phyloP scores from a whole-genome alignment of 768 basidiomycete genomes.

The Termitomyces sp. region DNA sequence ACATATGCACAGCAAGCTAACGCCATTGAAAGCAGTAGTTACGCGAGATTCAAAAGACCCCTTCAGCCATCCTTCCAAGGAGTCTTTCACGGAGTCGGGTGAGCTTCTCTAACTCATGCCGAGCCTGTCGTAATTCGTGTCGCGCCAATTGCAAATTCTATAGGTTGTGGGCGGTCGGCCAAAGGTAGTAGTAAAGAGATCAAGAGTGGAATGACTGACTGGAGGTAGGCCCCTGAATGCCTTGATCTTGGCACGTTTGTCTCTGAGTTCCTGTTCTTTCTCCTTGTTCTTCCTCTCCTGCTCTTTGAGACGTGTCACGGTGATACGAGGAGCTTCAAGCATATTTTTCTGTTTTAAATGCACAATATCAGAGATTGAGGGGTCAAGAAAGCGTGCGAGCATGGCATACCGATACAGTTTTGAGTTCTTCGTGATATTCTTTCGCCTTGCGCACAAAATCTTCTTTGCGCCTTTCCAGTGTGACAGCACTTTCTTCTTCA shows the following conservation, averaged over 20 bases:
- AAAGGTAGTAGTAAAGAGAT: not conserved
- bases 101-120: constrained; percentile 38
- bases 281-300: constrained; percentile 31
- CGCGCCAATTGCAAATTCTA: constrained; percentile 44
- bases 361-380: not conserved
- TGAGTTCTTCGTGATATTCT: constrained; percentile 38
- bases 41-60: constrained; percentile 18
- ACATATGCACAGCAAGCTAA: not conserved
- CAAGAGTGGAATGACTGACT: constrained; percentile 17
- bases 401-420: constrained; percentile 22
- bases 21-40: not conserved
- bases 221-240: constrained; percentile 47
- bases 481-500: constrained; percentile 20
- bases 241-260: constrained; percentile 37
- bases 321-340: constrained; percentile 24
- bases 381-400: not conserved
- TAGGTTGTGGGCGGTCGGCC: not conserved
- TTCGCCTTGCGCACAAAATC: constrained; percentile 38
- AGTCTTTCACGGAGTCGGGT: constrained; percentile 42
- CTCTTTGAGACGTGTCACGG: constrained; percentile 30
- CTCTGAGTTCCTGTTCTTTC: constrained; percentile 31
- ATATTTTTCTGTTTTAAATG: constrained; percentile 18
- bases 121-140: constrained; percentile 33
- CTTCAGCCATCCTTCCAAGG: constrained; percentile 38
- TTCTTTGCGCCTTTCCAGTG: constrained; percentile 34